Evolutionary conservation across 2,329 filamentous ascomycete genomes (phyloP).

Genomic region (Didymella arachidicola): DNA sequence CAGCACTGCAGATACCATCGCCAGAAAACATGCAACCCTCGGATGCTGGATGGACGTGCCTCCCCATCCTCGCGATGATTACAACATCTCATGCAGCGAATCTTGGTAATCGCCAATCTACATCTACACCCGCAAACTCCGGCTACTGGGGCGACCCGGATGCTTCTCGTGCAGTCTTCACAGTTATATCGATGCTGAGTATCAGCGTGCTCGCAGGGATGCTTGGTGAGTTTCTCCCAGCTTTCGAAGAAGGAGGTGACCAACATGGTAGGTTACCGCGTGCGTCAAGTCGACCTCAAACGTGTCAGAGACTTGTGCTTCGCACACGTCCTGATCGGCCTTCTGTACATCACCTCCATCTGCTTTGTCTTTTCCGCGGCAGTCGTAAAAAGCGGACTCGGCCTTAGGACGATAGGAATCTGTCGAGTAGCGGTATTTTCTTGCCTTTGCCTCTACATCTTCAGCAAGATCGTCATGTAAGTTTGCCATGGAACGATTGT

Average conservation of each 20-base stretch:
- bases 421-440: conserved; percentile 49
- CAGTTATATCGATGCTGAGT: conserved; percentile 33
- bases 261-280: conserved; percentile 27
- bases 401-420: conserved; percentile 29
- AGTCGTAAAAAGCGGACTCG: conserved; percentile 44
- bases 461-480: conserved; percentile 28
- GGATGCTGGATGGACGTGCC: background rate
- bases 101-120: background rate
- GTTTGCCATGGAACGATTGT: background rate
- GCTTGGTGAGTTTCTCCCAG: conserved; percentile 22
- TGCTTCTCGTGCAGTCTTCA: conserved; percentile 23
- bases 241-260: conserved; percentile 13
- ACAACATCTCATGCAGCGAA: background rate
- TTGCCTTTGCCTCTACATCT: conserved; percentile 46
- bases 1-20: background rate
- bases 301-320: conserved; percentile 15
- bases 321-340: conserved; percentile 42
- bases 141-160: conserved; percentile 14
- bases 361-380: conserved; percentile 47
- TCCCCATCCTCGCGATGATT: background rate
- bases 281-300: conserved; percentile 18
- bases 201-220: conserved; percentile 36
- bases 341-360: conserved; percentile 48
- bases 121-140: background rate
- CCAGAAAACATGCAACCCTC: background rate